Evolutionary conservation across 306 rosid species (phyloP).

Genomic region (Lupinus albus): DNA sequence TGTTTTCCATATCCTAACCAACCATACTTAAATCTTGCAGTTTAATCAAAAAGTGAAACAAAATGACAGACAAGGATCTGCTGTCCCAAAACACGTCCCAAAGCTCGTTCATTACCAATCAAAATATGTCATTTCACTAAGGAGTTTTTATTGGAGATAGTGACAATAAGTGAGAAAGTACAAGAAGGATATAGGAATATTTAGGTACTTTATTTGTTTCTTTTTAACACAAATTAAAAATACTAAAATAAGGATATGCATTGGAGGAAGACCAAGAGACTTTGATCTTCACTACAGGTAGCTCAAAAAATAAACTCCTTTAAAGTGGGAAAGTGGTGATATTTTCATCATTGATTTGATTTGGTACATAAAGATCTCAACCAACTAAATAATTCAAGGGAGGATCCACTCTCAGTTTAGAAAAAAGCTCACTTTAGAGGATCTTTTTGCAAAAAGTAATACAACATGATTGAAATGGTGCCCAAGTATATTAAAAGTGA

Average conservation of each 20-base stretch:
- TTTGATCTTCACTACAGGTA: slow-evolving; percentile 27
- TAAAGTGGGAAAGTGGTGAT: too few relatives aligned
- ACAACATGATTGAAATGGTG: slow-evolving; percentile 28
- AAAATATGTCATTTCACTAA: too few relatives aligned
- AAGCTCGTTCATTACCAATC: too few relatives aligned
- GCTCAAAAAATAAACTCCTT: background rate
- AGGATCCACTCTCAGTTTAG: too few relatives aligned
- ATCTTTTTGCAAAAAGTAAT: background rate
- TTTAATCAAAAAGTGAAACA: background rate
- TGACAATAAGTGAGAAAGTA: background rate
- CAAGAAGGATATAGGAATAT: background rate
- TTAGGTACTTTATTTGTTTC: background rate
- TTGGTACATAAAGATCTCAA: too few relatives aligned
- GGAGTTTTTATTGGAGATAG: too few relatives aligned
- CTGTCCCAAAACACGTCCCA: too few relatives aligned
- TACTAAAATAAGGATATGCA: background rate
- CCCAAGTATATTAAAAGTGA: slow-evolving; percentile 13
- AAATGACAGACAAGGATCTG: too few relatives aligned
- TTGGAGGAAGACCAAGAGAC: background rate
- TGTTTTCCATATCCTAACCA: too few relatives aligned
- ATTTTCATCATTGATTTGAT: too few relatives aligned
- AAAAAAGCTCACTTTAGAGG: too few relatives aligned
- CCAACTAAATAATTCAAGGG: too few relatives aligned
- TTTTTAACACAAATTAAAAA: slow-evolving; percentile 9
- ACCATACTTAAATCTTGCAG: background rate